Evolutionary conservation across 1,139 yeast genomes (phyloP), one percentile per base, ranked within the genome.

Genomic region (Pneumocystis carinii): DNA sequence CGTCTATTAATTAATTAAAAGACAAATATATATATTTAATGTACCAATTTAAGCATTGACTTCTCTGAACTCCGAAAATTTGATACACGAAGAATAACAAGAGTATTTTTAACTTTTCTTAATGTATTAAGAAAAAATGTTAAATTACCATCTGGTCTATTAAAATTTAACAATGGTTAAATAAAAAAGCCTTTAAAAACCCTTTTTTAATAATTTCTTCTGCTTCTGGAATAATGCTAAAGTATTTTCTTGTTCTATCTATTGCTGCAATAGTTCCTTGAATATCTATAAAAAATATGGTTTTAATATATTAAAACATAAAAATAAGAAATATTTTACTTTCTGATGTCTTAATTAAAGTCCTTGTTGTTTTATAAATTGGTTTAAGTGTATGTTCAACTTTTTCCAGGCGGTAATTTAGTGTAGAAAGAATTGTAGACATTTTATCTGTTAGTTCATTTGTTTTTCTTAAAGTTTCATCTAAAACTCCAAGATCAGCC

Each of bases 401-500:
- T 39, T 59, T 56, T 32, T 59, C 61, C 29, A 64, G 41, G 14
- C 66, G 60, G 17, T 60, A 59, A 36, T 64, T 64, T 57, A 64
- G 55, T 14, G 59, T 61, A 39, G 59, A 35, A 53, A 64, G 29
- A 37, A 64, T 36, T n/a, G 37, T 19, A 1, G 64, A 58, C 55
- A 64, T 63, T 17, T 41, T 58, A 2, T 58, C 10, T 7, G 66
- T 39, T 24, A 64, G 14, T 27, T 62, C 64, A 15, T 60, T 57
- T 24, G 66, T 64, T 59, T 63, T 64, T 41, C 39, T 58, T 56
- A 64, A 56, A 19, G 61, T 64, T 36, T 63, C 66, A 29, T 37
- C 61, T 15, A 64, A 55, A 17, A 64, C 63, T 37, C 63, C 65
- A 36, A 64, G 66, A 53, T 64, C 65, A 7, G 66, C 66, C n/a